Percentiles rank a stretch among this genome's conserved stretches.
Conservation (phyloP, 768 basidiomycete species). For the Boletus tomentosulus region DNA sequence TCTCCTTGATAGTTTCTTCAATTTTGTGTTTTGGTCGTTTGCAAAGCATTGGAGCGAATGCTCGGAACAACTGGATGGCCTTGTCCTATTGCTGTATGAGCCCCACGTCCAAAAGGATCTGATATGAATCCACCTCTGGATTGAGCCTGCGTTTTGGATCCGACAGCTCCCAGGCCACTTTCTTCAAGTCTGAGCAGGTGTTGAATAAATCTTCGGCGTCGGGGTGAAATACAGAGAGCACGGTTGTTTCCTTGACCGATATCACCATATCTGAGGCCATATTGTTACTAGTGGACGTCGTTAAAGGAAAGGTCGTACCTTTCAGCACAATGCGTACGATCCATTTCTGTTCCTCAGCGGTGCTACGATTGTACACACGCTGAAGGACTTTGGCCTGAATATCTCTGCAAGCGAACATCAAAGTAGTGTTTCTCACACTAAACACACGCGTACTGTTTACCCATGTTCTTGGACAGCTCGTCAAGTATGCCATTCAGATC, state of each 20-base stretch:
- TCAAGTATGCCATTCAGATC: constrained; percentile 82
- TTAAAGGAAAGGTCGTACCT: constrained; percentile 44
- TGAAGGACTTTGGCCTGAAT: constrained; percentile 72
- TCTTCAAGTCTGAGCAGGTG: constrained; percentile 93
- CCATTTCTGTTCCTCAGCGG: constrained; percentile 91
- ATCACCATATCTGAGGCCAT: constrained; percentile 73
- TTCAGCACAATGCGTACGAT: constrained; percentile 94
- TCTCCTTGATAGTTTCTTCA: constrained; percentile 79
- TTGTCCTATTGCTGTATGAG: constrained; percentile 60
- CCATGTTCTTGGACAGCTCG: constrained; percentile 63
- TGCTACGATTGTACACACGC: constrained; percentile 71
- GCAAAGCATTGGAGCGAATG: constrained; percentile 95
- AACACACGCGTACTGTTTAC: constrained; percentile 57
- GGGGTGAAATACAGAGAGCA: constrained; percentile 88
- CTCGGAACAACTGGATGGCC: constrained; percentile 72
- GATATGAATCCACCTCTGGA: constrained; percentile 40
- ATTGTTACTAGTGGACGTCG: not conserved
- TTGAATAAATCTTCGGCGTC: constrained; percentile 94
- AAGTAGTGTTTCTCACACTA: not conserved
- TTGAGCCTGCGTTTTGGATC: constrained; percentile 67
- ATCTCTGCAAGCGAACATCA: constrained; percentile 47
- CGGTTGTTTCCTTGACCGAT: constrained; percentile 90
- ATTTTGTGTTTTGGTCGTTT: constrained; percentile 80
- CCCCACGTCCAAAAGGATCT: too few species aligned
- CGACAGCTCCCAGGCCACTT: constrained; percentile 85